Base-by-base conservation (phyloP, 306 rosid species). In the cucumber (Cucumis sativus) region DNA sequence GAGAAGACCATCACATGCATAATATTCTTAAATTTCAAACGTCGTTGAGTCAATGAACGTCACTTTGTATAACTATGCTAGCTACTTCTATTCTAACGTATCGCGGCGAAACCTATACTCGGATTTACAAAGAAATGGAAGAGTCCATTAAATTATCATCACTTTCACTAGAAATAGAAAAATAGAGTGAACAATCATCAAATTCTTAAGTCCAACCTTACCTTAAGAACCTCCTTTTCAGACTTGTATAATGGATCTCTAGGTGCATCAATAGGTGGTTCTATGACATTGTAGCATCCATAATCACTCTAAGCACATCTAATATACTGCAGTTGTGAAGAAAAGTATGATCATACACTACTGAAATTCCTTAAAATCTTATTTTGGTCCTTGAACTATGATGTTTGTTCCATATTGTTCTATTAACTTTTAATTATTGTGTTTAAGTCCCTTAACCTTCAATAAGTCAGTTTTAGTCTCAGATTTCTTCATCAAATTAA, bases 261-360 rank as follows among this genome's bases (percentile, higher is more conserved):
- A 17, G 91, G 97, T 25, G 96, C 96, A 84, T 92, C 96, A 81
- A 94, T 86, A 6, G 98, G 97, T 74, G 97, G 98, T 82, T 94
- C 98, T 5, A 95, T 92, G 49, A 94, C 98, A 79, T 92, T 88
- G 80, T 92, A 86, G 87, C 84, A 45, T 79, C 91, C 92, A 55
- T 78, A 94, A 79, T 94, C 98, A 88, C 97, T 94, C 69, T 82
- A 76, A 0, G 96, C 95, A 7, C 97, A 94, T 61, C 98, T 90
- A 76, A 94, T 94, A 87, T 92, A 92, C 98, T 94, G 59, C 76
- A 86, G 5, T 85, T 77, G 74, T 55, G 23, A 21, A 71, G 41
- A 62, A 74, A 80, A 83, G 5, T n/a, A 71, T 47, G 56, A 33
- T 60, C 62, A 25, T 18, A 80, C 2, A 28, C 57, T 69, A 77